These are phyloP conservation scores for Eimeria falciformis DNA, from an alignment of 169 alveolate genomes.

Conservation along the genomic window DNA sequence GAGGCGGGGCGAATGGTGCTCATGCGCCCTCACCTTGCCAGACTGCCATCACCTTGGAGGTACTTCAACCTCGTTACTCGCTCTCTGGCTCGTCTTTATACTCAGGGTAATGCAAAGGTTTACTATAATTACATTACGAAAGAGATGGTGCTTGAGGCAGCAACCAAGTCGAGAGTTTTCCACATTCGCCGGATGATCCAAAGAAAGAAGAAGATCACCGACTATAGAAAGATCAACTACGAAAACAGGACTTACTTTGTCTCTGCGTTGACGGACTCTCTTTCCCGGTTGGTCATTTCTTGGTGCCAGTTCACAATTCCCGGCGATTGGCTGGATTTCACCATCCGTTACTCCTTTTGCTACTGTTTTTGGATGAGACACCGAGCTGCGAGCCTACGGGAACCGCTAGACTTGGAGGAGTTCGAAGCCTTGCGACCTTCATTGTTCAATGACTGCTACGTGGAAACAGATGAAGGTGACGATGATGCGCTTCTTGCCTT, in stretches of 20 bases:
- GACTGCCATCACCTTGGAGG: conserved; percentile 78
- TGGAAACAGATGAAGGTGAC: conserved; percentile 41
- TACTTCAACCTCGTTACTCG: conserved; percentile 76
- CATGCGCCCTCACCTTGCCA: conserved; percentile 78
- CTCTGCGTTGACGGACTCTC: conserved; percentile 77
- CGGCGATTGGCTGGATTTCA: conserved; percentile 80
- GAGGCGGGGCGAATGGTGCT: conserved; percentile 80
- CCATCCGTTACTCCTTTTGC: conserved; percentile 80
- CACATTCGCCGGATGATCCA: conserved; percentile 74
- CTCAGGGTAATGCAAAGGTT: conserved; percentile 76
- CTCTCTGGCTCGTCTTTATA: conserved; percentile 78
- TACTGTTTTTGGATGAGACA: conserved; percentile 81
- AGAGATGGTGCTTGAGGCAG: conserved; percentile 80
- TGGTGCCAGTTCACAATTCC: conserved; percentile 78
- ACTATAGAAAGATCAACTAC: conserved; percentile 75
- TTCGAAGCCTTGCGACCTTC: conserved; percentile 74
- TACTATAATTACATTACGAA: conserved; percentile 79
- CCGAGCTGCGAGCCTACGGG: conserved; percentile 72
- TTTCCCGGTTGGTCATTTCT: conserved; percentile 76
- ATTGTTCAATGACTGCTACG: conserved; percentile 74
- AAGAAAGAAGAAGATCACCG: conserved; percentile 58
- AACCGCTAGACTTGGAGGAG: conserved; percentile 79
- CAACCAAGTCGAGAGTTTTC: conserved; percentile 75
- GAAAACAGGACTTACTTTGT: conserved; percentile 77
- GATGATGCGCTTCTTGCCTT: conserved; percentile 59